These are phyloP conservation scores for Pythium folliculosum DNA, from an alignment of 352 stramenopile genomes.

Conservation along the genomic window DNA sequence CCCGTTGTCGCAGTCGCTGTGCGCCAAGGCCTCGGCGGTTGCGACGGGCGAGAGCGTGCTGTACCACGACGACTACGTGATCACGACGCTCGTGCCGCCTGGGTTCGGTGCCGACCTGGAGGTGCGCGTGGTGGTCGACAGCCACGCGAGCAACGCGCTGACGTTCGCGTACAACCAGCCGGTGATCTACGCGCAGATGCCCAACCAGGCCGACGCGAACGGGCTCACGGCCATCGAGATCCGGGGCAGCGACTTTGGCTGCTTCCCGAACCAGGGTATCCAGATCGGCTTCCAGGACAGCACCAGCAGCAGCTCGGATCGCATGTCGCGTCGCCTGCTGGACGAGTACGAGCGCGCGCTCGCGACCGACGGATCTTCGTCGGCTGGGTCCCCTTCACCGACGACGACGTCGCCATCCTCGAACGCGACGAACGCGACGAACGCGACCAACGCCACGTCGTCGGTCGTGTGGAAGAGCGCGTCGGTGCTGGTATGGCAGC, in stretches of 20 bases:
- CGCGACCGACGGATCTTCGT: neutral
- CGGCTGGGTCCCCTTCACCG: too few relatives aligned
- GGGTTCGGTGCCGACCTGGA: conserved; percentile 47
- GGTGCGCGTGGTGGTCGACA: conserved; percentile 51
- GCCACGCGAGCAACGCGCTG: conserved; percentile 50
- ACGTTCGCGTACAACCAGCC: conserved; percentile 63
- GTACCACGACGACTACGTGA: conserved; percentile 51
- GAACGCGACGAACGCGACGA: neutral
- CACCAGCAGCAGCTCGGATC: neutral
- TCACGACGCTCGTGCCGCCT: conserved; percentile 44
- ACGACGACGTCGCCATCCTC: too few relatives aligned
- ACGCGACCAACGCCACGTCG: conserved; percentile 22
- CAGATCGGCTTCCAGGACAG: conserved; percentile 43
- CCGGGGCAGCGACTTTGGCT: conserved; percentile 62
- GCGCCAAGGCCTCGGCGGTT: conserved; percentile 12
- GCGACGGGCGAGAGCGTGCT: conserved; percentile 37
- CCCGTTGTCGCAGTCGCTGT: conserved; percentile 35
- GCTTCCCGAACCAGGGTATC: conserved; percentile 60
- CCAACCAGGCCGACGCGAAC: conserved; percentile 67
- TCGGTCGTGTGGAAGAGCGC: conserved; percentile 53
- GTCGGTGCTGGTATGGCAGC: conserved; percentile 52
- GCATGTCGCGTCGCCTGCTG: neutral
- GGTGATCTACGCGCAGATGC: conserved; percentile 56
- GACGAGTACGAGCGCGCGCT: neutral
- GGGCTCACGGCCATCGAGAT: conserved; percentile 62